Evolutionary conservation across 306 rosid genomes (phyloP).

Genomic region (Fragaria iinumae): DNA sequence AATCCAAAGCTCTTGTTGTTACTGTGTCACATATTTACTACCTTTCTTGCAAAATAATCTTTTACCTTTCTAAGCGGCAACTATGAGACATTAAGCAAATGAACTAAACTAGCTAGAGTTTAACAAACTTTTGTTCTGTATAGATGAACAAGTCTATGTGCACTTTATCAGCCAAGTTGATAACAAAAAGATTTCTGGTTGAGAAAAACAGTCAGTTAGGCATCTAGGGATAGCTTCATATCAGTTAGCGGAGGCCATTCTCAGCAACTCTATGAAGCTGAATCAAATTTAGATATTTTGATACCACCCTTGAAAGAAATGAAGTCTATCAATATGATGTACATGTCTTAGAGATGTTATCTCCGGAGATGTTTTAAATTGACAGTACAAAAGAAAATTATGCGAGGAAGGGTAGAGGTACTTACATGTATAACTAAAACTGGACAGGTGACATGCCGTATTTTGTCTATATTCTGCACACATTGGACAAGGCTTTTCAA

Average conservation of each 20-base stretch:
- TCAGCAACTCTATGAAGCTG: background rate
- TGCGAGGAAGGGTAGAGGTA: slow-evolving; percentile 19
- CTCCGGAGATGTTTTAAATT: background rate
- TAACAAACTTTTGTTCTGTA: background rate
- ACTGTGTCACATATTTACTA: background rate
- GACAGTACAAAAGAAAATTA: background rate
- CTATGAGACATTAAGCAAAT: background rate
- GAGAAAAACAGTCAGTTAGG: background rate
- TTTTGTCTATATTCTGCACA: slow-evolving; percentile 93
- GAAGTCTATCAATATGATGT: background rate
- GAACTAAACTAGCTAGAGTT: background rate
- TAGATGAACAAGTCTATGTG: background rate
- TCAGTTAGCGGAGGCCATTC: background rate
- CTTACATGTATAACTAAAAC: slow-evolving; percentile 96
- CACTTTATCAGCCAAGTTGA: background rate
- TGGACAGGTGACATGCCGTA: slow-evolving; percentile 73
- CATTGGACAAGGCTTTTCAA: slow-evolving; percentile 29
- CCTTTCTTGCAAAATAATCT: background rate
- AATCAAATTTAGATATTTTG: background rate
- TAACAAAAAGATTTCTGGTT: background rate
- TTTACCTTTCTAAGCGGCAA: background rate
- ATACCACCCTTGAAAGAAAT: background rate
- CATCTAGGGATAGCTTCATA: background rate
- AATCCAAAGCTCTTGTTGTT: background rate
- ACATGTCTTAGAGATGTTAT: background rate